These are phyloP conservation scores for Durusdinium trenchii DNA, from an alignment of 73 alveolate species.

Conservation along the genomic window DNA sequence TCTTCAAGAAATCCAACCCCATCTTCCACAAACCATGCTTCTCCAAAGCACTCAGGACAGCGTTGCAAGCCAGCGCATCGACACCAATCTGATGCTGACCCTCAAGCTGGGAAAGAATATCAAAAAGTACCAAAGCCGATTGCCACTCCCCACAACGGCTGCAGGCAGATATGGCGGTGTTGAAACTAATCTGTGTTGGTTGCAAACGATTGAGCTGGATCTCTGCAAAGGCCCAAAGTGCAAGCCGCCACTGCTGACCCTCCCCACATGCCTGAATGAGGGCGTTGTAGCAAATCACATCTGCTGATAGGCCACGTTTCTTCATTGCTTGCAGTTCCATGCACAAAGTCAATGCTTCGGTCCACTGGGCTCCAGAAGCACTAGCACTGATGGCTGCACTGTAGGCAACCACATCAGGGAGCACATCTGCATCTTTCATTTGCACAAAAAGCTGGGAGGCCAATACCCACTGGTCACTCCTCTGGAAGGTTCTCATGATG, in stretches of 20 bases:
- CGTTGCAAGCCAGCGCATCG: conserved; percentile 20
- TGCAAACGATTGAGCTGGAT: not conserved
- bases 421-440: not conserved
- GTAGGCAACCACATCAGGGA: conserved; percentile 49
- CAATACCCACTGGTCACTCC: not conserved
- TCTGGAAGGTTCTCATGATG: not conserved
- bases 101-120: not conserved
- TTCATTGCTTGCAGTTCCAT: not conserved
- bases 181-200: conserved; percentile 42
- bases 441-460: not conserved
- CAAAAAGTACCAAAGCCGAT: conserved; percentile 9
- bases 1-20: conserved; percentile 11
- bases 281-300: conserved; percentile 36
- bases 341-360: not conserved
- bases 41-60: conserved; percentile 50
- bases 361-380: conserved; percentile 47
- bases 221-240: not conserved
- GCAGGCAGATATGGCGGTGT: conserved; percentile 62
- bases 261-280: conserved; percentile 46
- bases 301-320: not conserved
- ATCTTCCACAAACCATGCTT: conserved; percentile 37
- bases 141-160: conserved; percentile 66
- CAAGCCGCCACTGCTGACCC: conserved; percentile 42
- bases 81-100: not conserved
- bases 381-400: conserved; percentile 67